Evolutionary conservation across 495 filamentous ascomycete genomes (phyloP).

Genomic region (Lasiosphaeris hirsuta): DNA sequence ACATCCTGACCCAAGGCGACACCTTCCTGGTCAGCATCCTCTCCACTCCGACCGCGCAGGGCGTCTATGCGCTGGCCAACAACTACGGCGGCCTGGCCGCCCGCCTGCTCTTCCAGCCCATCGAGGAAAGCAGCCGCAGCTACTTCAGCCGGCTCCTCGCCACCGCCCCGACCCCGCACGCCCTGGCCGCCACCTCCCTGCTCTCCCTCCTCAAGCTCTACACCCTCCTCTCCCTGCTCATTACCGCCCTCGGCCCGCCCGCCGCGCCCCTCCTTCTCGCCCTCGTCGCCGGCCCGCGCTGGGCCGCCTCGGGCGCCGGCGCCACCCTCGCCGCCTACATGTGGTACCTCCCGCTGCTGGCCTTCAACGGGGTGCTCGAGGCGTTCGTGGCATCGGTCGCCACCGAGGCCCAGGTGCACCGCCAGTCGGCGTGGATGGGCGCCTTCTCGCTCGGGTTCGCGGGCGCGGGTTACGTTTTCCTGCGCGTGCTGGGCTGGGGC

Average conservation of each 20-base stretch:
- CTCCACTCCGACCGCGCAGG: constrained; percentile 73
- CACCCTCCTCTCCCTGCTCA: constrained; percentile 62
- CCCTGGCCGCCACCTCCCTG: constrained; percentile 41
- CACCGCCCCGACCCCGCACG: not conserved
- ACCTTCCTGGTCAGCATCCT: constrained; percentile 77
- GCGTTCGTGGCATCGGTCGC: constrained; percentile 89
- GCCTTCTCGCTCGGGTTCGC: constrained; percentile 72
- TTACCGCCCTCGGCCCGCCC: constrained; percentile 65
- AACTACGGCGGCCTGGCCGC: constrained; percentile 94
- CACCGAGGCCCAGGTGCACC: constrained; percentile 61
- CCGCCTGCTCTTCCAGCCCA: constrained; percentile 86
- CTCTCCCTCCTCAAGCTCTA: constrained; percentile 58
- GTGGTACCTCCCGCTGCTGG: constrained; percentile 89
- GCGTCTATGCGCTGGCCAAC: constrained; percentile 87
- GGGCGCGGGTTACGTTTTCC: constrained; percentile 63
- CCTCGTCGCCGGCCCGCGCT: constrained; percentile 68
- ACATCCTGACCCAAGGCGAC: constrained; percentile 91
- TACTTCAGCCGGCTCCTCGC: constrained; percentile 73
- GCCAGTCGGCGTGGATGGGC: constrained; percentile 79
- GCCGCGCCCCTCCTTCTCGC: constrained; percentile 67
- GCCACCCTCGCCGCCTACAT: constrained; percentile 72
- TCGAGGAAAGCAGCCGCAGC: constrained; percentile 86
- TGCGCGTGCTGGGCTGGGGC: constrained; percentile 62
- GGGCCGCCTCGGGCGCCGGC: constrained; percentile 63
- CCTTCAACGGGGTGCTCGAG: constrained; percentile 87